Percentiles rank a stretch among this genome's conserved stretches.
Conservation (phyloP, 2,329 filamentous ascomycete species). For the Neofusicoccum kwambonambiense region DNA sequence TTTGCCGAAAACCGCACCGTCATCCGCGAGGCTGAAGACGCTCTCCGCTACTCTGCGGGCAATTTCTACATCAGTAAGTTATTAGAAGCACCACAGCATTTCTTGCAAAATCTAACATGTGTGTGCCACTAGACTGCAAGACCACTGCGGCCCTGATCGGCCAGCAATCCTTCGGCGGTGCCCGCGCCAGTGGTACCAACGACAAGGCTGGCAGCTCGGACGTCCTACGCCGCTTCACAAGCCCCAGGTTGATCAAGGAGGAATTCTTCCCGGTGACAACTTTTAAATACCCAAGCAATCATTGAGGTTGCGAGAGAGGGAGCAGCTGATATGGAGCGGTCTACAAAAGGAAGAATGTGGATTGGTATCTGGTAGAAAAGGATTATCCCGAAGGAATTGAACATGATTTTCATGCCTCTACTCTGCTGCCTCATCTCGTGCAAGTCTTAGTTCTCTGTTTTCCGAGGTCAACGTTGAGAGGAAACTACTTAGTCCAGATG, state of each 20-base stretch:
- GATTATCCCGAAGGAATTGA: not conserved
- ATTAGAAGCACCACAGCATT: not conserved
- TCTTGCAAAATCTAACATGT: not conserved
- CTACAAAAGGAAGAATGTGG: too few species aligned
- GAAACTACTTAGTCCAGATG: too few species aligned
- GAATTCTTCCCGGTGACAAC: slow-evolving; percentile 49
- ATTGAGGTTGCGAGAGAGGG: not conserved
- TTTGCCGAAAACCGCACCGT: slow-evolving; percentile 69
- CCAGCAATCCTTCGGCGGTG: slow-evolving; percentile 54
- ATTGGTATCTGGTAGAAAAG: too few species aligned
- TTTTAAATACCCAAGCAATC: slow-evolving; percentile 55
- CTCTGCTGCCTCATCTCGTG: too few species aligned
- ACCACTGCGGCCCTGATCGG: slow-evolving; percentile 55
- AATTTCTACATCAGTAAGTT: slow-evolving; percentile 74
- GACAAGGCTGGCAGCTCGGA: slow-evolving; percentile 58
- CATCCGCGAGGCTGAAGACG: slow-evolving; percentile 67
- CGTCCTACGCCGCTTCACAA: slow-evolving; percentile 53
- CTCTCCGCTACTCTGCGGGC: slow-evolving; percentile 69
- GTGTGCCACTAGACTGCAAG: slow-evolving; percentile 62
- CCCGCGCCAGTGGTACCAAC: slow-evolving; percentile 55
- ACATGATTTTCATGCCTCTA: too few species aligned
- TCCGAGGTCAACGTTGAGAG: too few species aligned
- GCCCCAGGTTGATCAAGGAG: slow-evolving; percentile 57
- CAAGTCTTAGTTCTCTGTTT: too few species aligned
- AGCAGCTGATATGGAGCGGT: not conserved